Percentiles rank a stretch among this genome's conserved stretches.
Conservation (phyloP, 805 yeast species). For the Cyberlindnera samutprakarnensis region DNA sequence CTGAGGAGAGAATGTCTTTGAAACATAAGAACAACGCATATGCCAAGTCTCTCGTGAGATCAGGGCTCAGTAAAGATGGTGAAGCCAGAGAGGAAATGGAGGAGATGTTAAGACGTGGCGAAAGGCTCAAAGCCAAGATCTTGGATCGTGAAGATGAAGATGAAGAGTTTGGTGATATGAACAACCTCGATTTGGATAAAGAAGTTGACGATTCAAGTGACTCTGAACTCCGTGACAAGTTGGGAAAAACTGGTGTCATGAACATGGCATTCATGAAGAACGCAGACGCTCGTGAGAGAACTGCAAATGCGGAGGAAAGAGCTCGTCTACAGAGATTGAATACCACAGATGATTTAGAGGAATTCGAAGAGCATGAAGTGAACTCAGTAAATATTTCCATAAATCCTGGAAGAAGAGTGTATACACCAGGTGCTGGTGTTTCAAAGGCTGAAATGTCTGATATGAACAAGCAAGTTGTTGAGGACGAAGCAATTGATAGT, state of each 20-base stretch:
- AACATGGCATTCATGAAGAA: conserved; percentile 94
- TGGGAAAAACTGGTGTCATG: conserved; percentile 85
- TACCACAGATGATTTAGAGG: conserved; percentile 36
- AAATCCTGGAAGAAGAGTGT: conserved; percentile 76
- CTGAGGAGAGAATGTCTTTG: conserved; percentile 86
- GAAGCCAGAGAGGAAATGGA: conserved; percentile 84
- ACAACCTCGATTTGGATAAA: conserved; percentile 43
- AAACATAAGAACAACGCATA: conserved; percentile 88
- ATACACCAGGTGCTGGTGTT: conserved; percentile 47
- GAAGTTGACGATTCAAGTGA: conserved; percentile 36
- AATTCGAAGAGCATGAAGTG: conserved; percentile 28
- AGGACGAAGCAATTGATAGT: conserved; percentile 46
- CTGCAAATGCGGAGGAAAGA: conserved; percentile 48
- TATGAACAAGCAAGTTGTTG: conserved; percentile 27
- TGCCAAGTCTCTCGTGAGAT: conserved; percentile 85
- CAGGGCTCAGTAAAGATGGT: conserved; percentile 85
- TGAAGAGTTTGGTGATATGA: conserved; percentile 32
- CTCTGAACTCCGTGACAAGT: conserved; percentile 25
- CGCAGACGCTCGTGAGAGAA: conserved; percentile 66
- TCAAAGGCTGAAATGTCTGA: conserved; percentile 27
- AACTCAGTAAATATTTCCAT: conserved; percentile 40
- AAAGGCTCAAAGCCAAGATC: conserved; percentile 63
- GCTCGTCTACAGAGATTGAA: conserved; percentile 44
- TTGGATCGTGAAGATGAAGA: conserved; percentile 44
- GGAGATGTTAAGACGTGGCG: conserved; percentile 89